A percentile compares a stretch with the other conserved stretches of the same genome.
Evolutionary conservation across 306 rosid genomes (phyloP).

Genomic region (Cucumis sativus): DNA sequence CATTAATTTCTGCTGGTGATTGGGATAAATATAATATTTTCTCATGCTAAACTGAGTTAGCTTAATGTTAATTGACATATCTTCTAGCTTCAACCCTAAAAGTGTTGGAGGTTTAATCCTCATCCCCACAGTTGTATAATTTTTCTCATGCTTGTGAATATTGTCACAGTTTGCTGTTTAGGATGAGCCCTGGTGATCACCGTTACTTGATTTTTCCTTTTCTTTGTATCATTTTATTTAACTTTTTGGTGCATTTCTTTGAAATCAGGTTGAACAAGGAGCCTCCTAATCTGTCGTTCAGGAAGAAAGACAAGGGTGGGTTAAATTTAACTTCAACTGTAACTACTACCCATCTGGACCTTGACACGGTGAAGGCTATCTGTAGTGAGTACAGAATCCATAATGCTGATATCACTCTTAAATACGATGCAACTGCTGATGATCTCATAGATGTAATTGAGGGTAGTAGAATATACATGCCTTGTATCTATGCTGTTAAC

Average conservation of each 20-base stretch:
- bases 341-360: conserved; percentile 79
- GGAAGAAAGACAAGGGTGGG: conserved; percentile 98
- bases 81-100: too few species aligned
- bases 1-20: not conserved
- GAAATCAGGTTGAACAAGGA: conserved; percentile 79
- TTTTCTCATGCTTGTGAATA: not conserved
- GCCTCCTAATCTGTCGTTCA: conserved; percentile 82
- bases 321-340: conserved; percentile 85
- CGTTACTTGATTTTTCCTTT: not conserved
- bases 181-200: not conserved
- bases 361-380: conserved; percentile 88
- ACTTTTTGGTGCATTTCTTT: not conserved
- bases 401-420: conserved; percentile 91
- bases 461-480: conserved; percentile 84
- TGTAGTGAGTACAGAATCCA: conserved; percentile 91
- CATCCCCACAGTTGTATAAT: too few species aligned
- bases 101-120: too few species aligned
- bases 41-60: too few species aligned
- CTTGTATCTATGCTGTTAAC: conserved; percentile 92
- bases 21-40: not conserved
- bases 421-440: conserved; percentile 92
- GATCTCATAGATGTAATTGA: conserved; percentile 96
- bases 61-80: too few species aligned
- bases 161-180: not conserved
- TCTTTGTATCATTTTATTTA: not conserved